These are phyloP conservation scores for Cryptosporidium parvum DNA, from an alignment of 169 alveolate species.

Conservation along the genomic window DNA sequence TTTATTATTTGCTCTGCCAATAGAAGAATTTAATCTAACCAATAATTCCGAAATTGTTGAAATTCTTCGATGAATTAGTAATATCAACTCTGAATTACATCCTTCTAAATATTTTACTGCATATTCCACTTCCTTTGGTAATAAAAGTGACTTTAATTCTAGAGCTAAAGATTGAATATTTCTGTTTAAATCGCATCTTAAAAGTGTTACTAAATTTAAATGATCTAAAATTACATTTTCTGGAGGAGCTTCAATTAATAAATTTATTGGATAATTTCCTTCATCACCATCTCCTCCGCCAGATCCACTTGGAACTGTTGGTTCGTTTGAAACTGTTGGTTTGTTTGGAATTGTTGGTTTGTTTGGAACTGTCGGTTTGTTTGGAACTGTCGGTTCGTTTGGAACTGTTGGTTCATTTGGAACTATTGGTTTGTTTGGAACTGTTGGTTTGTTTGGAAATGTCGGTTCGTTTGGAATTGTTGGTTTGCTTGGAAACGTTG, in stretches of 20 bases:
- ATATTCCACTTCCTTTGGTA: neutral
- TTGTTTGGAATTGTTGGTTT: too few relatives aligned
- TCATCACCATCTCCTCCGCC: too few relatives aligned
- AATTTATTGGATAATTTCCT: neutral
- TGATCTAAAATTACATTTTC: neutral
- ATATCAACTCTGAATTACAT: neutral
- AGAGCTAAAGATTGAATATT: neutral
- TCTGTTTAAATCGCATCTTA: neutral
- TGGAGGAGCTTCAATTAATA: neutral
- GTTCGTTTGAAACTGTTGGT: too few relatives aligned
- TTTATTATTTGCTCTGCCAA: neutral
- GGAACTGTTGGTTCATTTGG: too few relatives aligned
- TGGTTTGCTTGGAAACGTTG: too few relatives aligned
- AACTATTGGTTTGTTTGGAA: too few relatives aligned
- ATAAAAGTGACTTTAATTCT: neutral
- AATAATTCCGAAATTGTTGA: neutral
- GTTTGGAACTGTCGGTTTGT: too few relatives aligned
- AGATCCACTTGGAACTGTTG: too few relatives aligned
- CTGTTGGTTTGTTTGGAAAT: too few relatives aligned
- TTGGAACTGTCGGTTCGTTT: too few relatives aligned
- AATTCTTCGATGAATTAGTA: conserved; percentile 14
- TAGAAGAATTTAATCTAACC: neutral
- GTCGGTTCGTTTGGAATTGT: too few relatives aligned
- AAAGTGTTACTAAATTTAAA: neutral
- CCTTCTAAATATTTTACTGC: neutral